Conservation (phyloP, 495 filamentous ascomycete species). For the Penicillium cosmopolitanum region DNA sequence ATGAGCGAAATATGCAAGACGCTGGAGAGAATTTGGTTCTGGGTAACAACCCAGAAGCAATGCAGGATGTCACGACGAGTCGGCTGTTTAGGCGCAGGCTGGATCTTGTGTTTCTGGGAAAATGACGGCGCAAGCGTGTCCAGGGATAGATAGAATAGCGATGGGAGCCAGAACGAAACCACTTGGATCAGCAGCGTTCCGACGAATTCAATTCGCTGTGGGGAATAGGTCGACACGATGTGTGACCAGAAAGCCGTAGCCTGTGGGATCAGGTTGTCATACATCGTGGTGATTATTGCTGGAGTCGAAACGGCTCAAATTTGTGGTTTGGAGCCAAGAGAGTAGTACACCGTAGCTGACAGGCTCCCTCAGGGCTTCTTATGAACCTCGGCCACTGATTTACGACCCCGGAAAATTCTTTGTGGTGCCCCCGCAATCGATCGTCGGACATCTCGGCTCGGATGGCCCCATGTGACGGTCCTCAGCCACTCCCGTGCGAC, state of each 20-base stretch:
- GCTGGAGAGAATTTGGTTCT: constrained; percentile 51
- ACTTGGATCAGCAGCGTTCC: constrained; percentile 50
- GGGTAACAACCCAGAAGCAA: constrained; percentile 48
- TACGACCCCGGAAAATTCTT: constrained; percentile 11
- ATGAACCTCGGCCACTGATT: constrained; percentile 23
- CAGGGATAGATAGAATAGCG: constrained; percentile 44
- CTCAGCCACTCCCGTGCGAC: not conserved
- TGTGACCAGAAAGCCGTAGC: constrained; percentile 28
- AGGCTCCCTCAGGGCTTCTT: not conserved
- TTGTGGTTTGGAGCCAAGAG: not conserved
- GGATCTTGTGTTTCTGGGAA: constrained; percentile 59
- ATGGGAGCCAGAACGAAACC: constrained; percentile 56
- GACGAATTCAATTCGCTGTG: constrained; percentile 45
- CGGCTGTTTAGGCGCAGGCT: constrained; percentile 54
- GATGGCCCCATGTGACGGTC: constrained; percentile 24
- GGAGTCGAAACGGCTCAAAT: not conserved
- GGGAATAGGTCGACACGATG: constrained; percentile 30
- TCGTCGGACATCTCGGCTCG: constrained; percentile 23
- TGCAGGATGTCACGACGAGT: constrained; percentile 45
- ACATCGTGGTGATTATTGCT: not conserved
- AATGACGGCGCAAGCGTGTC: constrained; percentile 49
- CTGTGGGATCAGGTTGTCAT: not conserved
- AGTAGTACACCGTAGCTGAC: not conserved
- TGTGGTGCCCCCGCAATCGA: constrained; percentile 23
- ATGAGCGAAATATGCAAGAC: constrained; percentile 40